Evolutionary conservation across 2,329 filamentous ascomycete genomes (phyloP).

Genomic region (Alternaria postmessia): DNA sequence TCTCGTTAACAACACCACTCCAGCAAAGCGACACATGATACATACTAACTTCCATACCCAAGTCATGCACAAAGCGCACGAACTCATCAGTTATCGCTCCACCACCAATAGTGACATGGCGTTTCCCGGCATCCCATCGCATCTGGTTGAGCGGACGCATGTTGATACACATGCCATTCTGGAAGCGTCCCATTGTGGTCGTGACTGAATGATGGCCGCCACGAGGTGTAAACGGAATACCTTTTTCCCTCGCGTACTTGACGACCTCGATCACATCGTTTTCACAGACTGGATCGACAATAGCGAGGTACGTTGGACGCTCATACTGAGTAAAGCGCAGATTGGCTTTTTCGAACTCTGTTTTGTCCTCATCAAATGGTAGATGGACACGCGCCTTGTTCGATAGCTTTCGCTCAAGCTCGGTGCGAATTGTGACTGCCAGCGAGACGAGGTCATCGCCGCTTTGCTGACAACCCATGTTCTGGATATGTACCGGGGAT

Average conservation of each 20-base stretch:
- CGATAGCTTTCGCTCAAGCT: slow-evolving; percentile 10
- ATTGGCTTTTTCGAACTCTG: slow-evolving; percentile 7
- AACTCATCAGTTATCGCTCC: slow-evolving; percentile 13
- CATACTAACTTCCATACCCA: slow-evolving; percentile 17
- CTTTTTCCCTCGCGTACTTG: slow-evolving; percentile 11
- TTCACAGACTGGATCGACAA: slow-evolving; percentile 5
- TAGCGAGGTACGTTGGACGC: slow-evolving; percentile 10
- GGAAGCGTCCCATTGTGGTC: slow-evolving; percentile 7
- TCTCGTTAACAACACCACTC: not conserved
- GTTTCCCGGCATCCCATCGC: slow-evolving; percentile 5
- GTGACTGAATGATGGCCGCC: slow-evolving; percentile 13
- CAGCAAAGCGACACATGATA: not conserved
- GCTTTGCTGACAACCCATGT: not conserved
- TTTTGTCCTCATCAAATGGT: slow-evolving; percentile 2
- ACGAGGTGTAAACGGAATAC: slow-evolving; percentile 13
- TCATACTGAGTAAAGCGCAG: slow-evolving; percentile 15
- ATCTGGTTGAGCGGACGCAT: slow-evolving; percentile 14
- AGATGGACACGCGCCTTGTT: slow-evolving; percentile 1
- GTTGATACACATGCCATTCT: slow-evolving; percentile 14
- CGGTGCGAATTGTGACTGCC: slow-evolving; percentile 6
- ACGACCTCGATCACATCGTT: slow-evolving; percentile 1
- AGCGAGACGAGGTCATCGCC: not conserved
- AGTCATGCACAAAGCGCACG: slow-evolving; percentile 6
- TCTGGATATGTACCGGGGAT: not conserved
- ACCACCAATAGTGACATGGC: slow-evolving; percentile 1